Conservation (phyloP, 202 grass and related monocot species). For the Cymbopogon flexuosus region DNA sequence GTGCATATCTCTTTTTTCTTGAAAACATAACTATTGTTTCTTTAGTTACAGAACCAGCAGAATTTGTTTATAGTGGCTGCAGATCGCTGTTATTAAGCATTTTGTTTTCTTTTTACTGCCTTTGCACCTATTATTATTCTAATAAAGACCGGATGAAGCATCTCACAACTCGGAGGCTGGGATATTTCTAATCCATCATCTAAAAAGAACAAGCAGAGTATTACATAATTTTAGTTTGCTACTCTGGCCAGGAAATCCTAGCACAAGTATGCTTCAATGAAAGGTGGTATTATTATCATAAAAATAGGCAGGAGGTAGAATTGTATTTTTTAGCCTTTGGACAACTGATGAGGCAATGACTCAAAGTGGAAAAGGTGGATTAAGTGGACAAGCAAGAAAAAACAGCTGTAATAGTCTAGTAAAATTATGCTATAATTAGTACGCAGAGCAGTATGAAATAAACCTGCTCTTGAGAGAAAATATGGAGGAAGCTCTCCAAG, state of each 20-base stretch:
- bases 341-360: background rate
- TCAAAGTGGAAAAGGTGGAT: slow-evolving; percentile 2
- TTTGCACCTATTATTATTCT: background rate
- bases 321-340: background rate
- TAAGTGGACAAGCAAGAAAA: background rate
- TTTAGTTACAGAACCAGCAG: background rate
- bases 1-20: background rate
- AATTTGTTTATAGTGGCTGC: background rate
- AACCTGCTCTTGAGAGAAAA: slow-evolving; percentile 97
- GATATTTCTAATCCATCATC: background rate
- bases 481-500: slow-evolving; percentile 96
- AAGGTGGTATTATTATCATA: background rate
- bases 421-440: background rate
- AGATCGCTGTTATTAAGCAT: background rate
- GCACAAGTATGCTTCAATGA: background rate
- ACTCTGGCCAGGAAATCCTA: background rate
- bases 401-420: background rate
- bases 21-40: background rate
- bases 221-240: background rate
- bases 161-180: background rate
- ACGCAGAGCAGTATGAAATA: slow-evolving; percentile 18
- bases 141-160: background rate
- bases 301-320: background rate
- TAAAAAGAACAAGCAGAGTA: background rate
- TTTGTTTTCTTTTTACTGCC: background rate